phyloP scores from a whole-genome alignment of 2,329 filamentous ascomycete genomes.

The Alternaria novae-zelandiae region DNA sequence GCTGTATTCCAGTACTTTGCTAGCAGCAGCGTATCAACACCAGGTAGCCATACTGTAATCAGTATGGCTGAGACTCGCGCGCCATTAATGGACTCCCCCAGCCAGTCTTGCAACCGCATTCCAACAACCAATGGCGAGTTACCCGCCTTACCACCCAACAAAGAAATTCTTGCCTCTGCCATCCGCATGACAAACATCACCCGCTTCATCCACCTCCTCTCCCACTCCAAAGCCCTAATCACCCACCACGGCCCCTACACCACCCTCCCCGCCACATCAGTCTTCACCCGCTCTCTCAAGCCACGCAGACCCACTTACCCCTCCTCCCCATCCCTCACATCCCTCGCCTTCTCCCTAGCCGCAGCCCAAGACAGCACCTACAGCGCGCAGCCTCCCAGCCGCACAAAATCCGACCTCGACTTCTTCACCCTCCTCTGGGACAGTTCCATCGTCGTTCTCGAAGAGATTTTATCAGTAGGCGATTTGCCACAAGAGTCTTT shows the following conservation, averaged over 20 bases:
- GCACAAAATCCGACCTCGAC: constrained; percentile 18
- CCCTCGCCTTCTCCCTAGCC: constrained; percentile 20
- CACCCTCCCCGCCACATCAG: constrained; percentile 6
- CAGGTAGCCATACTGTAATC: neutral
- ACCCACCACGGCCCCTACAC: constrained; percentile 16
- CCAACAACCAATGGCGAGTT: neutral
- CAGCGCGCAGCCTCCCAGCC: constrained; percentile 14
- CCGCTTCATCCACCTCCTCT: constrained; percentile 18
- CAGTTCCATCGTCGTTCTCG: constrained; percentile 14
- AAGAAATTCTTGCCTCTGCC: neutral
- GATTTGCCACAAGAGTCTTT: constrained; percentile 21
- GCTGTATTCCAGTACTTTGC: fast-evolving
- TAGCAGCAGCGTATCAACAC: fast-evolving
- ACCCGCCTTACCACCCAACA: neutral
- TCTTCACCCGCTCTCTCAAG: constrained; percentile 11
- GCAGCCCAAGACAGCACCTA: constrained; percentile 26
- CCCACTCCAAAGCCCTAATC: constrained; percentile 13
- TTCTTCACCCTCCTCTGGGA: constrained; percentile 23
- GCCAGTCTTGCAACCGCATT: neutral
- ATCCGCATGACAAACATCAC: neutral
- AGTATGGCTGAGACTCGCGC: neutral
- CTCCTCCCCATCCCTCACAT: neutral
- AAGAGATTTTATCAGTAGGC: constrained; percentile 12
- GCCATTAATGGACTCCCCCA: neutral
- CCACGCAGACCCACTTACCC: no score